Conservation (phyloP, 2,329 filamentous ascomycete species). For the Xylariaceae sp. region DNA sequence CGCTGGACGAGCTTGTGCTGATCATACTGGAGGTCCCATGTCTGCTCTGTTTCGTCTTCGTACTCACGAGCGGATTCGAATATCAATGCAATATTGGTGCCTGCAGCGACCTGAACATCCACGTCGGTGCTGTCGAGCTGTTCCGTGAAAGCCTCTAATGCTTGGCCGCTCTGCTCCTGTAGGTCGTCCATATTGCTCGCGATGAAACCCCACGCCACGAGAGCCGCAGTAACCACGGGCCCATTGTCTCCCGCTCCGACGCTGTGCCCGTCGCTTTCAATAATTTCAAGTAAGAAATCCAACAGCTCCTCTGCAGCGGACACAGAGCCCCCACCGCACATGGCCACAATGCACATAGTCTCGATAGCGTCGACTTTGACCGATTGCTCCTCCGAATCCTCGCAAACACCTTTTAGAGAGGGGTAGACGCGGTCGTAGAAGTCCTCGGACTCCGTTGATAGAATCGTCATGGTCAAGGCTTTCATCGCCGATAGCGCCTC, state of each 20-base stretch:
- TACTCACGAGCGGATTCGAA: constrained; percentile 62
- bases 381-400: constrained; percentile 59
- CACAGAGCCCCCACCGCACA: constrained; percentile 68
- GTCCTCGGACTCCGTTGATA: constrained; percentile 60
- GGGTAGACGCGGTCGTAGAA: constrained; percentile 59
- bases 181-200: constrained; percentile 73
- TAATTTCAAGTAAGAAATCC: constrained; percentile 69
- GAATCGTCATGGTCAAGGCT: constrained; percentile 64
- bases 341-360: constrained; percentile 63
- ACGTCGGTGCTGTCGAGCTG: constrained; percentile 73
- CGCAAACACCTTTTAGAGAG: constrained; percentile 56
- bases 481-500: constrained; percentile 67
- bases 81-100: constrained; percentile 73
- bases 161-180: constrained; percentile 62
- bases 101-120: constrained; percentile 70
- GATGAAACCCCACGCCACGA: constrained; percentile 75
- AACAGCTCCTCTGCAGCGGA: constrained; percentile 67
- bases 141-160: constrained; percentile 76
- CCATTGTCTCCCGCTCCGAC: constrained; percentile 67
- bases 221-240: constrained; percentile 65
- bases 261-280: constrained; percentile 70
- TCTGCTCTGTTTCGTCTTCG: constrained; percentile 45
- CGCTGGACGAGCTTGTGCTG: constrained; percentile 44
- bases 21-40: constrained; percentile 47
- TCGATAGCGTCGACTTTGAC: constrained; percentile 69